Evolutionary conservation across 2,329 filamentous ascomycete species (phyloP).

Genomic region (Phaeosphaeria sp.): DNA sequence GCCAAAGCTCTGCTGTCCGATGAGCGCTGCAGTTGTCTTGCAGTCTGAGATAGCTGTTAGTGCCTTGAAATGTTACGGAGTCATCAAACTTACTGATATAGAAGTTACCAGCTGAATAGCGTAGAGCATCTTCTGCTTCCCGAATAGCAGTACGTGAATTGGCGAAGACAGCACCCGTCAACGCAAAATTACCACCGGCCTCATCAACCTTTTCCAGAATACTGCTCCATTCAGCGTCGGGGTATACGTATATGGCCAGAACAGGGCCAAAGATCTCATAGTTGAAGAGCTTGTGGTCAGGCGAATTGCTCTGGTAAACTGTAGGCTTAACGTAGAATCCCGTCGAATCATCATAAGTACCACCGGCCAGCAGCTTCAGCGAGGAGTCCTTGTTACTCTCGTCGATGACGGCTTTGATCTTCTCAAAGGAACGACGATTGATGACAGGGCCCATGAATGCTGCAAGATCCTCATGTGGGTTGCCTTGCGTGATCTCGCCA

Average conservation of each 20-base stretch:
- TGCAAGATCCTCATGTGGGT: slow-evolving; percentile 66
- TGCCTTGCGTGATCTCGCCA: slow-evolving; percentile 71
- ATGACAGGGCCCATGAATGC: slow-evolving; percentile 89
- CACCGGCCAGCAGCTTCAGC: slow-evolving; percentile 74
- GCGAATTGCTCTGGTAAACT: slow-evolving; percentile 74
- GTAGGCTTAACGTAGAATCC: slow-evolving; percentile 85
- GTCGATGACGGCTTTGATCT: slow-evolving; percentile 76
- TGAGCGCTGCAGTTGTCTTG: slow-evolving; percentile 45
- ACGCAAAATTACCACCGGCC: slow-evolving; percentile 72
- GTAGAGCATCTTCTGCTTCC: slow-evolving; percentile 53
- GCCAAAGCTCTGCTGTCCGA: slow-evolving; percentile 57
- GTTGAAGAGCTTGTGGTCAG: slow-evolving; percentile 73
- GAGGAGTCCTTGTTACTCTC: slow-evolving; percentile 74
- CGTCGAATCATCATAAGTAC: slow-evolving; percentile 74
- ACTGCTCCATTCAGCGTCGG: slow-evolving; percentile 63
- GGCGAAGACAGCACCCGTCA: slow-evolving; percentile 78
- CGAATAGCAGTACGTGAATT: slow-evolving; percentile 67
- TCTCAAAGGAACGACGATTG: slow-evolving; percentile 78
- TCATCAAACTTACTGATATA: slow-evolving; percentile 69
- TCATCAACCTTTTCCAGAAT: slow-evolving; percentile 65
- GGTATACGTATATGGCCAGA: slow-evolving; percentile 76
- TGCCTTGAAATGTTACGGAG: background rate
- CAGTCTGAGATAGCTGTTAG: slow-evolving; percentile 29
- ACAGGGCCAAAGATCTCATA: slow-evolving; percentile 84
- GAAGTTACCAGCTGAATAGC: slow-evolving; percentile 79